Evolutionary conservation across 2,329 filamentous ascomycete species (phyloP), one percentile per base, ranked within the genome.

Genomic region (Aspergillus fructus): DNA sequence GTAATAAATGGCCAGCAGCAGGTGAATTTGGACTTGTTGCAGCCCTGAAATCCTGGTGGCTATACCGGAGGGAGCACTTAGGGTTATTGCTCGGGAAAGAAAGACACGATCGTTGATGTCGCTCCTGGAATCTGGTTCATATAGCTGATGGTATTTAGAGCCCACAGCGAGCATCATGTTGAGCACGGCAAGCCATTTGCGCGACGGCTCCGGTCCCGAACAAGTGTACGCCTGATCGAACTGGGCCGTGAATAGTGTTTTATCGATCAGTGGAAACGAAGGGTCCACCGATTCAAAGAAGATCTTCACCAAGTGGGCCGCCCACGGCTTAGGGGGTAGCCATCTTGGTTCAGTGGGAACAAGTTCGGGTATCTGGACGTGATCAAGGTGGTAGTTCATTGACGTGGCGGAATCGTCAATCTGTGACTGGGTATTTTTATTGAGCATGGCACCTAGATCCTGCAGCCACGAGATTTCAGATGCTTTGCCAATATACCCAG

Each of bases 131-230:
- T 24, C n/a, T 15, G 23, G 5, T 3, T 54, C 33, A n/a, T 8
- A 33, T 15, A 72, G 61, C 19, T 68, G 65, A 6, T 71, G 64
- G 56, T 75, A 71, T 53, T 68, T 68, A 17, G 72, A 71, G 7
- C 68, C 70, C 46, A 76, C 73, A 11, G 75, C 75, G 60, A 77
- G 75, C 15, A 78, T 72, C 43, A 75, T 58, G 56, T 78, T 77
- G 42, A 77, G 55, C 24, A 75, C 73, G 7, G 75, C 72, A 39
- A 76, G 65, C 72, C 72, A 74, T 60, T 70, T 70, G 23, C 68
- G 66, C 3, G 71, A 68, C 3, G 73, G 71, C 55, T 66, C 63
- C 2, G 21, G 5, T 12, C 17, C 8, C 11, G 30, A 15, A 13
- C 1, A 17, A 17, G 12, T 4, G 15, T 13, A 49, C 4, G 27